phyloP scores from a whole-genome alignment of 2,329 filamentous ascomycete genomes.

The Ophiostoma angusticollis region DNA sequence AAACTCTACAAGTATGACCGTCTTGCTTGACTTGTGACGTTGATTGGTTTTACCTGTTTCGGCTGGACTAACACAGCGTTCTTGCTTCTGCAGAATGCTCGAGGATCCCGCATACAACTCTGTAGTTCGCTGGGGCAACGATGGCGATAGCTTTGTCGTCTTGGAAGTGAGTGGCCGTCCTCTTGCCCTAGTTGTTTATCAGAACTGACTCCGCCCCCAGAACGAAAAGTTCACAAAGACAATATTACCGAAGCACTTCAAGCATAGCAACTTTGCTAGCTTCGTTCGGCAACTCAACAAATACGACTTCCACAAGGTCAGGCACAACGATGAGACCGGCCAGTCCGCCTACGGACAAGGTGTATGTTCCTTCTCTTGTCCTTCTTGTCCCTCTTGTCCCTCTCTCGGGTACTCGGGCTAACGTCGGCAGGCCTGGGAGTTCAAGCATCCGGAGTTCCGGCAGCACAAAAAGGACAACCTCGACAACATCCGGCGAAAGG shows the following conservation, averaged over 20 bases:
- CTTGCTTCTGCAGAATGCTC: constrained; percentile 59
- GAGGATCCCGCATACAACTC: constrained; percentile 87
- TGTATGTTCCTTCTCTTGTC: constrained; percentile 30
- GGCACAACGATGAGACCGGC: constrained; percentile 76
- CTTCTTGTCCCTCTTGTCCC: constrained; percentile 15
- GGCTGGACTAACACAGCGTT: background rate
- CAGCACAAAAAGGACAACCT: constrained; percentile 91
- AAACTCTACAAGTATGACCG: constrained; percentile 83
- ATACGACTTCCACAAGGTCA: constrained; percentile 82
- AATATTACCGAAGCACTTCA: constrained; percentile 96
- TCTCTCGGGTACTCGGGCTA: constrained; percentile 9
- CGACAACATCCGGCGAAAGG: constrained; percentile 92
- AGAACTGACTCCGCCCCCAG: constrained; percentile 31
- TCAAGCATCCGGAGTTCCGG: constrained; percentile 93
- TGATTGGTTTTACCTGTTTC: constrained; percentile 6
- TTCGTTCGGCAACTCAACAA: constrained; percentile 62
- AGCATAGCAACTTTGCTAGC: constrained; percentile 96
- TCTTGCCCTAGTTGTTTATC: background rate
- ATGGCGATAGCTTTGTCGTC: constrained; percentile 92
- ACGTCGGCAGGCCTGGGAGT: constrained; percentile 66
- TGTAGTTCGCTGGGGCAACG: constrained; percentile 90
- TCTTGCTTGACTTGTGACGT: background rate
- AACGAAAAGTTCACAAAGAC: constrained; percentile 97
- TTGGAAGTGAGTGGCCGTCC: constrained; percentile 59
- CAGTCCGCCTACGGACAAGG: constrained; percentile 70